phyloP scores from a whole-genome alignment of 345 rosid genomes.

The Garcia nutans region DNA sequence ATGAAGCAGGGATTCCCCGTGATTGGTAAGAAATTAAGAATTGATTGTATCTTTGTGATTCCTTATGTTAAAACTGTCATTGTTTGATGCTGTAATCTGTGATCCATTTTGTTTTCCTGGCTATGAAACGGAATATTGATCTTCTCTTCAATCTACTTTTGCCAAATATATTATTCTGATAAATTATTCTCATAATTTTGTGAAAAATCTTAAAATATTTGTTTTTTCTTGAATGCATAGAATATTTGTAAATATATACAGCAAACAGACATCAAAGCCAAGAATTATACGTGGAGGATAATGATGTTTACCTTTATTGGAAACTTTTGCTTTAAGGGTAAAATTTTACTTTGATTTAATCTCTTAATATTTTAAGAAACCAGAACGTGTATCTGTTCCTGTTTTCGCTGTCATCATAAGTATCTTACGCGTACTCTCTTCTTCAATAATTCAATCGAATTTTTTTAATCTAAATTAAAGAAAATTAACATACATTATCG shows the following conservation, averaged over 20 bases:
- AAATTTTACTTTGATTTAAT: background rate
- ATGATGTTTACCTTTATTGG: background rate
- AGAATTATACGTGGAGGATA: background rate
- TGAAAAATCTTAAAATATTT: too few relatives aligned
- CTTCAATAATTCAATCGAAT: background rate
- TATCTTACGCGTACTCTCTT: background rate
- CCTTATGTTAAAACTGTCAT: background rate
- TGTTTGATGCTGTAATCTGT: background rate
- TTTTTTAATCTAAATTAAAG: background rate
- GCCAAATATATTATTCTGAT: too few relatives aligned
- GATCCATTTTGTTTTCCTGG: background rate
- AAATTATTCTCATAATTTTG: too few relatives aligned
- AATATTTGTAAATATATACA: too few relatives aligned
- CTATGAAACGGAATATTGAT: background rate
- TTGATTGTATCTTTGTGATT: slow-evolving; percentile 2
- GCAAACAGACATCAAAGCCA: too few relatives aligned
- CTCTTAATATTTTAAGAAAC: too few relatives aligned
- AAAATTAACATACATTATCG: background rate
- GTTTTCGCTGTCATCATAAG: background rate
- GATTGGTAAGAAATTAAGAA: slow-evolving; percentile 52
- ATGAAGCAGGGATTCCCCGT: slow-evolving; percentile 88
- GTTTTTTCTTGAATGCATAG: too few relatives aligned
- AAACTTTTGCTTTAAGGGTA: background rate
- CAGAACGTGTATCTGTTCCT: background rate
- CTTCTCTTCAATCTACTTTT: too few relatives aligned